Percentiles rank a stretch among this genome's conserved stretches.
phyloP scores from a whole-genome alignment of 2,329 filamentous ascomycete genomes.

The Lasiodiplodia citricola region DNA sequence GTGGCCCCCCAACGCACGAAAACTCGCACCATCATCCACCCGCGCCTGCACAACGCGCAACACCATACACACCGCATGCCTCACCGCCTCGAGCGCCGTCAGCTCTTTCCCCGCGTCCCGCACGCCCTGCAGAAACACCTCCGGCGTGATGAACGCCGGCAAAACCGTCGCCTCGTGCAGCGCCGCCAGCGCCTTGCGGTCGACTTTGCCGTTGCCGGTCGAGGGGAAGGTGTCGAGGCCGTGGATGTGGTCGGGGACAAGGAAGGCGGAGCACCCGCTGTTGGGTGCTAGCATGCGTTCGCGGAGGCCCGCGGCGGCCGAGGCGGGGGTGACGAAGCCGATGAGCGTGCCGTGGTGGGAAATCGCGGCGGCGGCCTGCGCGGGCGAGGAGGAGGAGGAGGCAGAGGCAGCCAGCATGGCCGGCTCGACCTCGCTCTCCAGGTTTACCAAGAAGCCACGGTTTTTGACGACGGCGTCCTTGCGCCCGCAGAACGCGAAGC shows the following conservation, averaged over 20 bases:
- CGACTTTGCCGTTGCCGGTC: slow-evolving; percentile 17
- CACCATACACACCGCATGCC: not conserved
- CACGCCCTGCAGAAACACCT: not conserved
- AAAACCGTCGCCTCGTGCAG: not conserved
- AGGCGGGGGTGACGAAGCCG: slow-evolving; percentile 5
- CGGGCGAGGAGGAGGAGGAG: no score
- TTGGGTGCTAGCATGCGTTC: not conserved
- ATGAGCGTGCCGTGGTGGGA: not conserved
- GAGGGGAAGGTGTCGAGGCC: not conserved
- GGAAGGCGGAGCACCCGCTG: not conserved
- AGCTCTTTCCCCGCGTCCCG: not conserved
- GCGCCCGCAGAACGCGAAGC: slow-evolving; percentile 26
- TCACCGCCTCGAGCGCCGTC: not conserved
- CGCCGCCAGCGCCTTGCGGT: slow-evolving; percentile 9
- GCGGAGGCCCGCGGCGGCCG: not conserved
- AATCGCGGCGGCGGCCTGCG: not conserved
- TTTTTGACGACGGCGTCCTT: slow-evolving; percentile 31
- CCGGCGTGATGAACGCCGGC: not conserved
- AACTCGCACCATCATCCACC: not conserved
- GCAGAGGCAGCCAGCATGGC: not conserved
- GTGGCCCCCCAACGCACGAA: slow-evolving; percentile 3
- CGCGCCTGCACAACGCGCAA: not conserved
- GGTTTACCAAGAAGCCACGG: slow-evolving; percentile 45
- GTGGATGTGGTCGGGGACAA: slow-evolving; percentile 12
- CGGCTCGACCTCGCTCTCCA: slow-evolving; percentile 41